Base-by-base conservation (phyloP, 164 flowering plant species). In the Houttuynia cordata region DNA sequence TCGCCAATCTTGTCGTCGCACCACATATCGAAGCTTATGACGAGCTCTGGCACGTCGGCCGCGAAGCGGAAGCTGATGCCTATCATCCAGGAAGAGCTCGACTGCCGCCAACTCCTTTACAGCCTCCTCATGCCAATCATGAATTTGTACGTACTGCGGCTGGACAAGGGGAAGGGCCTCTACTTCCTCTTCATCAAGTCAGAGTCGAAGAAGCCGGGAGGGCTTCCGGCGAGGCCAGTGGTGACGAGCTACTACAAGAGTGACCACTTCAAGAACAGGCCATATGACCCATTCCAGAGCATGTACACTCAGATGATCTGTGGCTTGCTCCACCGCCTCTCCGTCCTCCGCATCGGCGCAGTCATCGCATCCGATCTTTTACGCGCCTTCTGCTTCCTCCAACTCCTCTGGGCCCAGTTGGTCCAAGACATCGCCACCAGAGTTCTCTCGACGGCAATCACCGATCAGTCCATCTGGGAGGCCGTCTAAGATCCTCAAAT, bases 291-390 rank as follows among this genome's bases (percentile, higher is more conserved):
- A 0, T 78, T 73, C 70, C 81, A 78, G 37, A 70, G 77, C 79
- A 78, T 78, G 79, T 78, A 78, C 62, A 19, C 77, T 60, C 81
- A 78, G 58, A 68, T 78, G 81, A 71, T 78, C 56, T 73, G 79
- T 61, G 81, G 79, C 57, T 74, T 78, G 61, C 60, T 68, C 65
- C 67, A 73, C 14, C 72, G 72, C 42, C 34, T 57, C 1, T n/a
- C n/a, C n/a, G n/a, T n/a, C n/a, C n/a, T n/a, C n/a, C n/a, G n/a
- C n/a, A n/a, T n/a, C n/a, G n/a, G 79, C 21, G 79, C 81, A 19
- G 75, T 73, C 21, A 75, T 78, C 57, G 81, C 81, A 64, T 75
- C 81, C 1, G 79, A 75, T 45, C 72, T 78, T 50, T 70, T 75
- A 57, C 67, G 79, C 7, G 81, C 79, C 65, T 73, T 78, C 66